Evolutionary conservation across 768 basidiomycete genomes (phyloP).

Genomic region (Pulveroboletus sp.): DNA sequence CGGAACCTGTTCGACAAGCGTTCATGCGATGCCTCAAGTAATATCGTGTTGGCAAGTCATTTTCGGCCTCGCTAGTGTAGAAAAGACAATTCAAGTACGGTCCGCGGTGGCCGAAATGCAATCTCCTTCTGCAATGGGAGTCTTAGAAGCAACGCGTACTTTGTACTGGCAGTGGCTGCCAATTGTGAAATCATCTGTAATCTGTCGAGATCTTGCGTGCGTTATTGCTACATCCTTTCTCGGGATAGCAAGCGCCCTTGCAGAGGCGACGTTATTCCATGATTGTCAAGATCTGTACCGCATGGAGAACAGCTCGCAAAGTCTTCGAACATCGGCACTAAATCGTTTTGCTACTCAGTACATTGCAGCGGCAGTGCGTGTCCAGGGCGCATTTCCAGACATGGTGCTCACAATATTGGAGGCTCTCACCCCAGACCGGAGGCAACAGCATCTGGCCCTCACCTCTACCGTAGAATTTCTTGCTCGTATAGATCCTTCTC

Average conservation of each 20-base stretch:
- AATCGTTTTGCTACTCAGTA: conserved; percentile 22
- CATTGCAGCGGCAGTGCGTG: conserved; percentile 26
- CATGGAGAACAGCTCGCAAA: conserved; percentile 20
- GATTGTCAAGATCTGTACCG: conserved; percentile 36
- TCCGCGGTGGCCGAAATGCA: conserved; percentile 1
- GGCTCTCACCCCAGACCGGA: conserved; percentile 18
- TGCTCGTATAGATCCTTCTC: conserved; percentile 26
- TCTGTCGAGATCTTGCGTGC: conserved; percentile 30
- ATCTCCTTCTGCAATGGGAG: neutral
- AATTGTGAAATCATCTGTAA: conserved; percentile 17
- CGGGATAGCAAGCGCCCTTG: conserved; percentile 39
- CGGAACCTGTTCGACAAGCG: neutral
- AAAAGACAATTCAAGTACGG: conserved; percentile 23
- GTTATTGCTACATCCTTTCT: conserved; percentile 44
- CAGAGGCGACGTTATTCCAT: conserved; percentile 36
- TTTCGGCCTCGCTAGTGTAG: conserved; percentile 39
- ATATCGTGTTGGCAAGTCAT: conserved; percentile 39
- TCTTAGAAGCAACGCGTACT: conserved; percentile 29
- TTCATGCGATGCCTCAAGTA: conserved; percentile 5
- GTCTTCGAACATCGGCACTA: neutral
- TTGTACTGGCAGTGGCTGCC: conserved; percentile 44
- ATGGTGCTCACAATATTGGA: conserved; percentile 32
- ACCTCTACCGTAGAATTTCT: conserved; percentile 16
- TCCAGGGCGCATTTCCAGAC: conserved; percentile 26
- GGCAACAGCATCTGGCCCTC: conserved; percentile 30